Evolutionary conservation across 768 basidiomycete species (phyloP), one percentile per base, ranked within the genome.

Genomic region (Termitomyces sp.): DNA sequence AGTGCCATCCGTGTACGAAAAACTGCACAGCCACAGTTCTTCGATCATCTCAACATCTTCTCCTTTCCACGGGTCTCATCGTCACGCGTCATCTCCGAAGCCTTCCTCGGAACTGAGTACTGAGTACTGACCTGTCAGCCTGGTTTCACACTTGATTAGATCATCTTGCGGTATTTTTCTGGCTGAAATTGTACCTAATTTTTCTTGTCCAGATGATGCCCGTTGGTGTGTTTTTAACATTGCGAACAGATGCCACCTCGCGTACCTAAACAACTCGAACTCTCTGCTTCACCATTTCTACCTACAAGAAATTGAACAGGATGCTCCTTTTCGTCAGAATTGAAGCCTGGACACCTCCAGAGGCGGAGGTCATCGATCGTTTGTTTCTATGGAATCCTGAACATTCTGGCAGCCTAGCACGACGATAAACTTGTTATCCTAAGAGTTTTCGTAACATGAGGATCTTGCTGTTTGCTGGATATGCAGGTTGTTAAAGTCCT

Each of bases 1-100:
- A 60, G 59, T 32, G 63, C 65, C 66, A 70, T 71, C 13, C 59
- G 51, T 69, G 55, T 56, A 64, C 57, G 58, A 72, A 71, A 73
- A 67, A 59, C 63, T 67, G 66, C 72, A 73, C 70, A 71, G 72
- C 72, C 72, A 73, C 72, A 30, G 16, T 10, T 50, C 58, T 61
- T 46, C 46, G 51, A 61, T 64, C 57, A 58, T 10, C 30, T 18
- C 12, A 36, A 35, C 8, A 35, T 12, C 33, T 36, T 14, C 16
- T 14, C 10, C 35, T 36, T 36, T 36, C 35, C 16, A 8, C 26
- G 40, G 38, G 14, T 41, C 18, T 18, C n/a, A 16, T 30, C 23
- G 16, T 33, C n/a, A n/a, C n/a, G n/a, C n/a, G n/a, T n/a, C 35
- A 41, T 20, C 56, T 33, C 40, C 20, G 23, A 26, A 13, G 18